Percentiles rank a stretch among this genome's conserved stretches.
Evolutionary conservation across 257 asterid species (phyloP).

Genomic region (Fraxinus americana): DNA sequence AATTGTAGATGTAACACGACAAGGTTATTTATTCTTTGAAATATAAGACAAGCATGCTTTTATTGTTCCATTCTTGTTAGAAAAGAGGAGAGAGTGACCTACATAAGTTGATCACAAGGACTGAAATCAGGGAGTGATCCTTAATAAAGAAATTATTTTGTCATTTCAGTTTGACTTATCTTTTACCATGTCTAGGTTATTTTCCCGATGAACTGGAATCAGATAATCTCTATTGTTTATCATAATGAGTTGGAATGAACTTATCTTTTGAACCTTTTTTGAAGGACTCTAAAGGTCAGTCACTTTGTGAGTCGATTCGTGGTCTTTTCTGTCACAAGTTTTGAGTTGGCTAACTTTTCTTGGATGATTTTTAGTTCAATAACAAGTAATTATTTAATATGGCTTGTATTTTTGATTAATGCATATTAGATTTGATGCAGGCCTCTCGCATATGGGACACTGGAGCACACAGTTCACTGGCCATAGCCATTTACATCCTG

Average conservation of each 20-base stretch:
- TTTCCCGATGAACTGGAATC: background rate
- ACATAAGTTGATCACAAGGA: background rate
- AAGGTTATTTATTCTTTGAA: slow-evolving; percentile 36
- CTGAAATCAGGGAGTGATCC: background rate
- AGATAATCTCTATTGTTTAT: background rate
- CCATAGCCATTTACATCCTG: slow-evolving; percentile 31
- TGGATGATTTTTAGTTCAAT: background rate
- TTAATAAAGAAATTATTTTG: background rate
- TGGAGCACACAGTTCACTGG: slow-evolving; percentile 25
- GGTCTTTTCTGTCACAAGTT: background rate
- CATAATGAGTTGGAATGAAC: background rate
- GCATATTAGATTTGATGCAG: slow-evolving; percentile 30
- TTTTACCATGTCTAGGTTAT: background rate
- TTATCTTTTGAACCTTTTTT: background rate
- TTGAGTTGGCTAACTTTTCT: background rate
- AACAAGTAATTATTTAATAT: background rate
- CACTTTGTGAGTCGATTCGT: background rate
- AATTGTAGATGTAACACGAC: slow-evolving; percentile 20
- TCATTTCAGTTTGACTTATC: background rate
- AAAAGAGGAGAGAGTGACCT: background rate
- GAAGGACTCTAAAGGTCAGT: background rate
- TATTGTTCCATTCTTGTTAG: background rate
- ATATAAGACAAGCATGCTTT: background rate
- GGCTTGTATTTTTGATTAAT: background rate
- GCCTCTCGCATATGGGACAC: slow-evolving; percentile 35